Percentiles rank a stretch among this genome's conserved stretches.
Conservation (phyloP, 495 filamentous ascomycete genomes). For the Choiromyces venosus region DNA sequence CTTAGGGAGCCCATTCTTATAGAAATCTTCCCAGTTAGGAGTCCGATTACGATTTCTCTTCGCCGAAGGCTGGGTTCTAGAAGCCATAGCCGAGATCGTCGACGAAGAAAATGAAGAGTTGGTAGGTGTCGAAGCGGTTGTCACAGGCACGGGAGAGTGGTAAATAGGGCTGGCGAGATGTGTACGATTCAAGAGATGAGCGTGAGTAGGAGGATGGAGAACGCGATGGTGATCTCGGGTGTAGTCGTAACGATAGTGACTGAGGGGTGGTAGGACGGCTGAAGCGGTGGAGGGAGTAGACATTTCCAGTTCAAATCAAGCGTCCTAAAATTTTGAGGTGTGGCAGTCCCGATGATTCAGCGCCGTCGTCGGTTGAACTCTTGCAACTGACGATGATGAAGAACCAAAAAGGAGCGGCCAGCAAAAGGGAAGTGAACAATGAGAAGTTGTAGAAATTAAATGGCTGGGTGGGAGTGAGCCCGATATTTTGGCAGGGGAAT, state of each 20-base stretch:
- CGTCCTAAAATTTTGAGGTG: conserved; percentile 21
- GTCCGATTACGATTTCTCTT: conserved; percentile 44
- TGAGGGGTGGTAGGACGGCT: conserved; percentile 58
- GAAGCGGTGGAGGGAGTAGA: conserved; percentile 66
- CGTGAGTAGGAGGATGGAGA: conserved; percentile 36
- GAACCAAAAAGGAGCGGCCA: conserved; percentile 11
- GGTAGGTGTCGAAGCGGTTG: conserved; percentile 42
- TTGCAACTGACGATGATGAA: conserved; percentile 23
- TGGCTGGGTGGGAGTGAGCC: conserved; percentile 9
- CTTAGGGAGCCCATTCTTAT: conserved; percentile 85
- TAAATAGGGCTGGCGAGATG: conserved; percentile 32
- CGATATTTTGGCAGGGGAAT: conserved; percentile 11
- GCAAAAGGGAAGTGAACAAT: conserved; percentile 7
- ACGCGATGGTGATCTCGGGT: conserved; percentile 51
- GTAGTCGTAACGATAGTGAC: conserved; percentile 54
- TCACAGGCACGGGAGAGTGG: conserved; percentile 33
- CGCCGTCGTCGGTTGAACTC: conserved; percentile 22
- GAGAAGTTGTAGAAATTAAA: conserved; percentile 15
- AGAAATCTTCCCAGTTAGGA: conserved; percentile 84
- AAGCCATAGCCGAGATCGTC: conserved; percentile 37
- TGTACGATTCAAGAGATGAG: conserved; percentile 32
- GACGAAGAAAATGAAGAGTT: conserved; percentile 33
- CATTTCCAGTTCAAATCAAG: conserved; percentile 47
- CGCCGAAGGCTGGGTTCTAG: conserved; percentile 30
- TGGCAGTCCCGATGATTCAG: conserved; percentile 25